Conservation (phyloP, 352 stramenopile genomes). For the Phytophthora meadii region DNA sequence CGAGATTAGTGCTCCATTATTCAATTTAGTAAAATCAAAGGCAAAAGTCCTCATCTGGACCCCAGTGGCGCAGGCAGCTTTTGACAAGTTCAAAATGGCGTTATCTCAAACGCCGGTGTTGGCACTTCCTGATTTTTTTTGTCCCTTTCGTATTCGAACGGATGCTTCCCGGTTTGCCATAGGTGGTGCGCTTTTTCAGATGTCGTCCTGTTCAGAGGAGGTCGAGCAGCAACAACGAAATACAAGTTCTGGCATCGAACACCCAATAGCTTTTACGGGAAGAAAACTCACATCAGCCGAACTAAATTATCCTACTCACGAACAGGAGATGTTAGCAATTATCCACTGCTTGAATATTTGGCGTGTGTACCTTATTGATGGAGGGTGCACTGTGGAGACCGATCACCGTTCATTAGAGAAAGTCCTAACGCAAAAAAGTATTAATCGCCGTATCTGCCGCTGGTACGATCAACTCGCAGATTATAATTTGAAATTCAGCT, state of each 20-base stretch:
- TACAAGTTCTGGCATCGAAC: background rate
- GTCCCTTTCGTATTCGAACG: background rate
- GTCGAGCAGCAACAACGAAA: background rate
- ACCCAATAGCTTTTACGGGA: slow-evolving; percentile 12
- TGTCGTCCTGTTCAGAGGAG: background rate
- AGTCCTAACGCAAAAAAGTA: slow-evolving; percentile 9
- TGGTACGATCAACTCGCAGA: slow-evolving; percentile 13
- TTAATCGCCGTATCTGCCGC: slow-evolving; percentile 6
- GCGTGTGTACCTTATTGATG: slow-evolving; percentile 14
- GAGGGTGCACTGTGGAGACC: slow-evolving; percentile 7
- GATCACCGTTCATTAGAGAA: slow-evolving; percentile 16
- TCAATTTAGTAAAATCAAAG: slow-evolving; percentile 3
- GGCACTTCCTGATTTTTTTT: slow-evolving; percentile 2
- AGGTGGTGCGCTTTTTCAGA: slow-evolving; percentile 2
- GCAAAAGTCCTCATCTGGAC: background rate
- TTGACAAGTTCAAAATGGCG: background rate
- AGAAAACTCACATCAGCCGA: slow-evolving; percentile 6
- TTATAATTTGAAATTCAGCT: slow-evolving; percentile 2
- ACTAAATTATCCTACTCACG: slow-evolving; percentile 18
- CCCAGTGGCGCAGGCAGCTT: background rate
- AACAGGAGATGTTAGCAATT: slow-evolving; percentile 16
- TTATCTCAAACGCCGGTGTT: background rate
- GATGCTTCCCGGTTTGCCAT: slow-evolving; percentile 1
- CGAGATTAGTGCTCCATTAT: slow-evolving; percentile 3
- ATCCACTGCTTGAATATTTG: slow-evolving; percentile 19